These are phyloP conservation scores for Cadophora luteo-olivacea DNA, from an alignment of 2,329 filamentous ascomycete species.

Conservation along the genomic window DNA sequence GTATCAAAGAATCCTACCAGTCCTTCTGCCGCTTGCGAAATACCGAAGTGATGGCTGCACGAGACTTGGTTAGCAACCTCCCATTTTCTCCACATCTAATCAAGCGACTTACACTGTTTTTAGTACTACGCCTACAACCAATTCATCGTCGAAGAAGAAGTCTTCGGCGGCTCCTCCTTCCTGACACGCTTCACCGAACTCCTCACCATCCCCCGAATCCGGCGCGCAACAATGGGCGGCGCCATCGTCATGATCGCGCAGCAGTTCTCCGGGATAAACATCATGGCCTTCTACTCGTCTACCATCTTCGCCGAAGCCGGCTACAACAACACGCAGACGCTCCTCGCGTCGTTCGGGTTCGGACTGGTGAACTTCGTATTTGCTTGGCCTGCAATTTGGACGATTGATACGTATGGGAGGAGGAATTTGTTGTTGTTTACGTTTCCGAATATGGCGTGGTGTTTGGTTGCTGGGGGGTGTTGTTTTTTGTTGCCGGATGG, in stretches of 20 bases:
- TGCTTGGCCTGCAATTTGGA: conserved; percentile 62
- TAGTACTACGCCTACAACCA: conserved; percentile 63
- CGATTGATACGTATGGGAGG: conserved; percentile 72
- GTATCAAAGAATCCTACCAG: conserved; percentile 26
- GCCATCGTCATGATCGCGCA: conserved; percentile 66
- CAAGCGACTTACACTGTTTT: not conserved
- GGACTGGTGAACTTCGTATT: conserved; percentile 69
- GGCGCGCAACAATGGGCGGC: conserved; percentile 76
- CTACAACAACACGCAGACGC: conserved; percentile 59
- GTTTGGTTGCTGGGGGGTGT: conserved; percentile 65
- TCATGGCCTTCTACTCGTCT: conserved; percentile 78
- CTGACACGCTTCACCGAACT: conserved; percentile 66
- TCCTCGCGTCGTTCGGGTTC: conserved; percentile 69
- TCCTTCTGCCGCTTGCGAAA: conserved; percentile 28
- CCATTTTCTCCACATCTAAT: not conserved
- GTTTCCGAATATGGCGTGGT: conserved; percentile 72
- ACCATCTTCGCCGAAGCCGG: conserved; percentile 67
- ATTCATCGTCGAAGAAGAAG: conserved; percentile 51
- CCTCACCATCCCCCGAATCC: conserved; percentile 72
- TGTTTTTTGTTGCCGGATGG: conserved; percentile 56
- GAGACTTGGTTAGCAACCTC: conserved; percentile 22
- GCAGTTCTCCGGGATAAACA: conserved; percentile 59
- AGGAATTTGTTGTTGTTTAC: conserved; percentile 64
- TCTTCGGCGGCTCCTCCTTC: conserved; percentile 58
- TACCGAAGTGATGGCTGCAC: conserved; percentile 25